Evolutionary conservation across 805 yeast genomes (phyloP).

Genomic region (Candida wancherniae): DNA sequence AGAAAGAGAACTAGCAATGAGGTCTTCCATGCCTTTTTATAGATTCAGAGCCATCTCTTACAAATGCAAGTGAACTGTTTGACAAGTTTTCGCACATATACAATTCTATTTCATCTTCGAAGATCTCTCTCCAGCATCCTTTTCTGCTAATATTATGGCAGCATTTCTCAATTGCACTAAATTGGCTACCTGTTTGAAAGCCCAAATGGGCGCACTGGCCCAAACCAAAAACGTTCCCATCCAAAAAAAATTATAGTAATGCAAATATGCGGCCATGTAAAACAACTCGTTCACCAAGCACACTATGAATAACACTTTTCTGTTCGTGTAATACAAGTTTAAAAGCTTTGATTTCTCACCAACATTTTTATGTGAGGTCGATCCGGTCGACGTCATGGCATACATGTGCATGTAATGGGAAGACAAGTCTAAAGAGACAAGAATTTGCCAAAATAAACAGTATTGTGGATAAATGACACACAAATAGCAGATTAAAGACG

Average conservation of each 20-base stretch:
- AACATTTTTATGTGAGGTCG: conserved; percentile 77
- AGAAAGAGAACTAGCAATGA: conserved; percentile 10
- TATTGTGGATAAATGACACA: conserved; percentile 73
- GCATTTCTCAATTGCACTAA: conserved; percentile 86
- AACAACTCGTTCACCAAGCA: conserved; percentile 93
- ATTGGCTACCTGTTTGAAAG: conserved; percentile 86
- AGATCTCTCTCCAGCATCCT: conserved; percentile 58
- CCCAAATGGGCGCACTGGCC: conserved; percentile 78
- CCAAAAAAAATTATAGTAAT: conserved; percentile 58
- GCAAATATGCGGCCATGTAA: conserved; percentile 82
- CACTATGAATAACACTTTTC: conserved; percentile 75
- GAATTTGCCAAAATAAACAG: conserved; percentile 69
- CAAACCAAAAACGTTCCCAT: conserved; percentile 56
- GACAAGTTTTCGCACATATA: no score
- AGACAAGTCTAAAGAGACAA: conserved; percentile 81
- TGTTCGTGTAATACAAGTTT: conserved; percentile 81
- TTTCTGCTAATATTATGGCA: conserved; percentile 68
- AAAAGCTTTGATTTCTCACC: conserved; percentile 68
- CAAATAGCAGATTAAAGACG: conserved; percentile 84
- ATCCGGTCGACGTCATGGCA: conserved; percentile 79
- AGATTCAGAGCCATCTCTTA: no score
- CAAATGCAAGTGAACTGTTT: no score
- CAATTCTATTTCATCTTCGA: conserved; percentile 8
- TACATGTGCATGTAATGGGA: conserved; percentile 99
- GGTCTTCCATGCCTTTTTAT: conserved; percentile 9